phyloP scores from a whole-genome alignment of 148 eudicot genomes.

The Dianthus caryophyllus region DNA sequence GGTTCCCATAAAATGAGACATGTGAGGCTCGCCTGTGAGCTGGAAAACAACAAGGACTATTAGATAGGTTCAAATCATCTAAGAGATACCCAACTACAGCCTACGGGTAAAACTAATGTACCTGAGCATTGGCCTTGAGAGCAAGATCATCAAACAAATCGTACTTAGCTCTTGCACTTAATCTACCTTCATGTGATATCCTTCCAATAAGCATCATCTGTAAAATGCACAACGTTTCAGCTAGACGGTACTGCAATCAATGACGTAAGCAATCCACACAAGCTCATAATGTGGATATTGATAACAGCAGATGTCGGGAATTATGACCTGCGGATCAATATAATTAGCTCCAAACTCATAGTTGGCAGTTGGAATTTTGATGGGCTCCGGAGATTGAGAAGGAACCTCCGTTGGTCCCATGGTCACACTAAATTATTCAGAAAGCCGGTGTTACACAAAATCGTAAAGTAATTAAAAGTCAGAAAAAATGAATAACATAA shows the following conservation, averaged over 20 bases:
- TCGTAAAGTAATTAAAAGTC: not conserved
- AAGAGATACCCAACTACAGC: not conserved
- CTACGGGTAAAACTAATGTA: constrained; percentile 15
- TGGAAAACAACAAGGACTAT: constrained; percentile 27
- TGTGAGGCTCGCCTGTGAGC: constrained; percentile 88
- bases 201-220: constrained; percentile 97
- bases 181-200: constrained; percentile 76
- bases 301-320: not conserved
- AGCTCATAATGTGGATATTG: not conserved
- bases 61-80: not conserved
- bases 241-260: not conserved
- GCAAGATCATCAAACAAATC: constrained; percentile 83
- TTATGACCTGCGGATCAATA: constrained; percentile 69
- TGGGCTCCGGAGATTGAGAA: constrained; percentile 69
- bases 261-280: constrained; percentile 3
- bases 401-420: constrained; percentile 99
- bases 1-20: constrained; percentile 82
- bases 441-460: constrained; percentile 3
- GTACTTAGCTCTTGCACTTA: constrained; percentile 79
- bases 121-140: constrained; percentile 83
- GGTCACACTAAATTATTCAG: constrained; percentile 44
- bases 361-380: constrained; percentile 86
- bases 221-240: constrained; percentile 8
- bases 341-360: constrained; percentile 98
- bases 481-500: not conserved